These are phyloP conservation scores for Arthrocladium fulminans DNA, from an alignment of 2,329 filamentous ascomycete genomes.

Conservation along the genomic window DNA sequence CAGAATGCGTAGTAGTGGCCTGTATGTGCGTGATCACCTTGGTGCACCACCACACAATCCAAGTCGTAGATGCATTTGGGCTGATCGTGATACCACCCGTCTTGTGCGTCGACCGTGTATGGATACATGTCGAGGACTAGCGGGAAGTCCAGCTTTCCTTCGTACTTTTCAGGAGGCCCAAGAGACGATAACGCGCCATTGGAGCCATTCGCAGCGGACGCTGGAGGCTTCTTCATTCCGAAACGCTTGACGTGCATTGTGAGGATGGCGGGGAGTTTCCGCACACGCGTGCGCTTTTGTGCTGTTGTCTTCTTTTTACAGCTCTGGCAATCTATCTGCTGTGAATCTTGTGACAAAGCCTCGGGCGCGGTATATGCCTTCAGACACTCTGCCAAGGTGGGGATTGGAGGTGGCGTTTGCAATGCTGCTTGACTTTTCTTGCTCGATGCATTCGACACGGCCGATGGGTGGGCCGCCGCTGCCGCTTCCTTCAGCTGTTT, in stretches of 20 bases:
- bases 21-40: slow-evolving; percentile 64
- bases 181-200: slow-evolving; percentile 5
- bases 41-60: slow-evolving; percentile 82
- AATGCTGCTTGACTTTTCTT: slow-evolving; percentile 7
- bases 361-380: slow-evolving; percentile 82
- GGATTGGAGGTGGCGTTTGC: slow-evolving; percentile 23
- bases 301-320: slow-evolving; percentile 67
- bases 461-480: slow-evolving; percentile 4
- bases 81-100: slow-evolving; percentile 20
- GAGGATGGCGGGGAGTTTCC: slow-evolving; percentile 75
- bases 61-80: slow-evolving; percentile 62
- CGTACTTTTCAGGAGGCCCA: slow-evolving; percentile 59
- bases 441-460: neutral
- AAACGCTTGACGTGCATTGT: slow-evolving; percentile 75
- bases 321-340: slow-evolving; percentile 65
- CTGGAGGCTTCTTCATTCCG: slow-evolving; percentile 19
- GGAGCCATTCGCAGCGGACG: neutral
- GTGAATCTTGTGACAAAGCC: slow-evolving; percentile 60
- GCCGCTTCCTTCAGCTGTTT: slow-evolving; percentile 17
- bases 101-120: slow-evolving; percentile 61
- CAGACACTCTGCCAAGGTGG: slow-evolving; percentile 64
- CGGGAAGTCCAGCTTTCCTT: slow-evolving; percentile 77
- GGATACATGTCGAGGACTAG: slow-evolving; percentile 81
- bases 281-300: slow-evolving; percentile 74
- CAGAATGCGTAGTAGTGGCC: slow-evolving; percentile 91